Evolutionary conservation across 1,139 yeast genomes (phyloP).

Genomic region (Kluyveromyces marxianus): DNA sequence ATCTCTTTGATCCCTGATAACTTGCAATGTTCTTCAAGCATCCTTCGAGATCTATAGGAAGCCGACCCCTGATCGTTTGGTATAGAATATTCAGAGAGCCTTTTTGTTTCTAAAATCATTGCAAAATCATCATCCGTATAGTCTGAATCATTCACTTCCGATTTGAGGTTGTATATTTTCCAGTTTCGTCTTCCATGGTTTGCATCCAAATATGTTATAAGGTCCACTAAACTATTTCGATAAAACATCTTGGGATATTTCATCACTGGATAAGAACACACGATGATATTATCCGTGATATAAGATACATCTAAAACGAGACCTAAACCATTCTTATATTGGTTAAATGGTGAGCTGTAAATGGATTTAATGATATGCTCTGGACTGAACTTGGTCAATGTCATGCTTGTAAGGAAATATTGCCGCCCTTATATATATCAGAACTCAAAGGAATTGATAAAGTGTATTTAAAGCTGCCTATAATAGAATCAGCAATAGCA

Average conservation of each 20-base stretch:
- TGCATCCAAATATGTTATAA: conserved; percentile 42
- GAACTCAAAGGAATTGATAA: too few species aligned
- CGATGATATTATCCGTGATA: conserved; percentile 53
- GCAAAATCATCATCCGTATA: conserved; percentile 34
- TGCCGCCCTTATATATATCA: neutral
- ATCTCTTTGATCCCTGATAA: conserved; percentile 1
- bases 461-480: too few species aligned
- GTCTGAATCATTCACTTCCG: conserved; percentile 48
- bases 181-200: conserved; percentile 47
- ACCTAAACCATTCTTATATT: conserved; percentile 21
- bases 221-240: conserved; percentile 47
- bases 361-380: conserved; percentile 15
- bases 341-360: conserved; percentile 22
- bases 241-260: conserved; percentile 40
- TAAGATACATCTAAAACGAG: conserved; percentile 53
- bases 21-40: conserved; percentile 4
- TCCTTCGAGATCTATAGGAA: conserved; percentile 1
- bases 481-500: too few species aligned
- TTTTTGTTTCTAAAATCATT: neutral
- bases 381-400: conserved; percentile 10
- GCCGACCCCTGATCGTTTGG: neutral
- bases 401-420: conserved; percentile 1
- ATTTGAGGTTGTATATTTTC: conserved; percentile 69
- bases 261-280: conserved; percentile 66
- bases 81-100: neutral